Evolutionary conservation across 2,329 filamentous ascomycete genomes (phyloP).

Genomic region (Colletotrichum sp.): DNA sequence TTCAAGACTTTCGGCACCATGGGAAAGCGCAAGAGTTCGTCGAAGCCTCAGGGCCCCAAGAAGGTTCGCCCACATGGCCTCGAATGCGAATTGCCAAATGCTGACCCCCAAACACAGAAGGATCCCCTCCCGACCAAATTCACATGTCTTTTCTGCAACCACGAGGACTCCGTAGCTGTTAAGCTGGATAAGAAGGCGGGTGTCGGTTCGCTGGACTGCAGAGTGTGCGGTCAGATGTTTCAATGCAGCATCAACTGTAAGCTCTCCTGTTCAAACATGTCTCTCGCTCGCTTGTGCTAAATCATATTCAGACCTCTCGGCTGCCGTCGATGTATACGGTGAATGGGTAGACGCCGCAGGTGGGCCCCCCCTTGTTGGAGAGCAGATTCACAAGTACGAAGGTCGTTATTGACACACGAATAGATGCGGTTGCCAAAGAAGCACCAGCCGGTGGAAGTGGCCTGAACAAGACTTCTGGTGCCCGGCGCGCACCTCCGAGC

Average conservation of each 20-base stretch:
- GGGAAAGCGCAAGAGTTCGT: constrained; percentile 93
- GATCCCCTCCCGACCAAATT: constrained; percentile 84
- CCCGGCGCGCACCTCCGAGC: constrained; percentile 18
- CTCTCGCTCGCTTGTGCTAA: constrained; percentile 11
- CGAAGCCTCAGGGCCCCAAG: constrained; percentile 81
- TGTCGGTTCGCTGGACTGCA: constrained; percentile 85
- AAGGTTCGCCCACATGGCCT: constrained; percentile 61
- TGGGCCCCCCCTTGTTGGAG: constrained; percentile 30
- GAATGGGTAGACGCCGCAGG: constrained; percentile 94
- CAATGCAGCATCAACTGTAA: constrained; percentile 92
- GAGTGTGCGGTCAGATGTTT: constrained; percentile 91
- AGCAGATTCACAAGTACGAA: neutral
- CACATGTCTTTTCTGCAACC: constrained; percentile 97
- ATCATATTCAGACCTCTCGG: constrained; percentile 73
- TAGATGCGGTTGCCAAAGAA: constrained; percentile 58
- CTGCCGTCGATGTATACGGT: constrained; percentile 92
- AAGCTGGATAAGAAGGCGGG: constrained; percentile 94
- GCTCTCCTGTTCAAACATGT: constrained; percentile 32
- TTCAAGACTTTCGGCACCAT: constrained; percentile 39
- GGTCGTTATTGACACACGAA: neutral
- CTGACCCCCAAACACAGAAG: constrained; percentile 45
- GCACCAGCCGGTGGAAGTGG: constrained; percentile 21
- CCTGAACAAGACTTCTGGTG: constrained; percentile 6
- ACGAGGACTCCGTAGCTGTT: constrained; percentile 89
- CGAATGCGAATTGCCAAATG: neutral